A percentile compares a stretch with the other conserved stretches of the same genome.
Conservation (phyloP, 1,139 yeast genomes). For the Saccharomycopsis crataegensis region DNA sequence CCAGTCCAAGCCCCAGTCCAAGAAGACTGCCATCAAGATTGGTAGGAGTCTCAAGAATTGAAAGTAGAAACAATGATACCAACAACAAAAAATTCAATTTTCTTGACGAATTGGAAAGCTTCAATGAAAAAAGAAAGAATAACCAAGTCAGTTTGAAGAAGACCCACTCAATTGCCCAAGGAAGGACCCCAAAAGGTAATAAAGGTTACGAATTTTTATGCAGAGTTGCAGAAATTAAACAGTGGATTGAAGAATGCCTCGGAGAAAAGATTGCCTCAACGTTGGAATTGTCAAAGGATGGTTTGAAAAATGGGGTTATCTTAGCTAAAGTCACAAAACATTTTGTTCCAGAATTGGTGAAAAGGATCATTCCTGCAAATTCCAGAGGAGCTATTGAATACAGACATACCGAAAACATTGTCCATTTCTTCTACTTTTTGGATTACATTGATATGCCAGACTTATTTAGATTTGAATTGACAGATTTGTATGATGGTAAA, state of each 20-base stretch:
- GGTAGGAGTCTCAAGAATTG: neutral
- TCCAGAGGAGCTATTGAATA: slow-evolving; percentile 56
- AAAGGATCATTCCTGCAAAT: slow-evolving; percentile 45
- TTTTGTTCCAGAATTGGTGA: slow-evolving; percentile 61
- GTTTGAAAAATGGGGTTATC: slow-evolving; percentile 74
- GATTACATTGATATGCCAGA: slow-evolving; percentile 74
- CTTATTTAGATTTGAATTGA: slow-evolving; percentile 79
- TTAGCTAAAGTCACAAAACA: slow-evolving; percentile 72
- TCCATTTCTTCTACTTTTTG: slow-evolving; percentile 68
- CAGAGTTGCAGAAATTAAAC: slow-evolving; percentile 78
- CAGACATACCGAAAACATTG: slow-evolving; percentile 89
- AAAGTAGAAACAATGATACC: neutral
- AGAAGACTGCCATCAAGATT: neutral
- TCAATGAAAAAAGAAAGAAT: slow-evolving; percentile 6
- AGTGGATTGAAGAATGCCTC: slow-evolving; percentile 61
- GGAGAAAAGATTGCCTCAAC: slow-evolving; percentile 44
- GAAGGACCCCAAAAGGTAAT: slow-evolving; percentile 15
- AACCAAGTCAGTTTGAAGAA: slow-evolving; percentile 11
- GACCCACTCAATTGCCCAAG: slow-evolving; percentile 4
- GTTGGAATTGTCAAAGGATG: slow-evolving; percentile 48
- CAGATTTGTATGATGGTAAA: slow-evolving; percentile 88
- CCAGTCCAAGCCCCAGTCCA: neutral
- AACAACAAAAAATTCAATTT: neutral
- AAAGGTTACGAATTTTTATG: slow-evolving; percentile 79
- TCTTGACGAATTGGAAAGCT: slow-evolving; percentile 10